Percentiles rank a stretch among this genome's conserved stretches.
These are phyloP conservation scores for Ensete glaucum DNA, from an alignment of 176 grass and related monocot genomes.

Conservation along the genomic window DNA sequence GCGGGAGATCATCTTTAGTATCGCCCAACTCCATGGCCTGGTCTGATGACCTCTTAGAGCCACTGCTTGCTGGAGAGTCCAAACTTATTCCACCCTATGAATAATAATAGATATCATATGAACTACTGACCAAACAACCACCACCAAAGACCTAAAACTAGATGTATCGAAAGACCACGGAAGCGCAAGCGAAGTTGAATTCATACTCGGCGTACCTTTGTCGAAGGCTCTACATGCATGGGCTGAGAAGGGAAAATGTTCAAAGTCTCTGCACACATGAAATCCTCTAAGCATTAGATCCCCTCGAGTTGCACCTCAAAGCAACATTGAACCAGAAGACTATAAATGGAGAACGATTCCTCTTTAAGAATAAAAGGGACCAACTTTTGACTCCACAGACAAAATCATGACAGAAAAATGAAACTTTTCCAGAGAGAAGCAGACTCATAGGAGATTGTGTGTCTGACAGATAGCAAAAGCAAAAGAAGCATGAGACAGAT, in stretches of 20 bases:
- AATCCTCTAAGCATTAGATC: constrained; percentile 17
- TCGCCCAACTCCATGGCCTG: constrained; percentile 53
- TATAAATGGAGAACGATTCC: constrained; percentile 2
- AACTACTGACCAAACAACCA: background rate
- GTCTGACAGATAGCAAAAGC: background rate
- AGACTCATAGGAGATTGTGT: background rate
- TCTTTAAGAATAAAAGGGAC: background rate
- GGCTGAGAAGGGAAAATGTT: constrained; percentile 90
- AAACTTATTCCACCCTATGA: constrained; percentile 63
- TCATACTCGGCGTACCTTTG: constrained; percentile 31
- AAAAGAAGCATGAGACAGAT: background rate
- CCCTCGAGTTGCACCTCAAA: constrained; percentile 4
- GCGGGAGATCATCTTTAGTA: constrained; percentile 30
- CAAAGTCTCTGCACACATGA: constrained; percentile 60
- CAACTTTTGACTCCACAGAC: background rate
- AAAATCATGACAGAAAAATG: background rate
- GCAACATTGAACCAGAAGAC: constrained; percentile 13
- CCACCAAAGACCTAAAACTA: too few relatives aligned
- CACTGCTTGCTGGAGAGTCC: constrained; percentile 51
- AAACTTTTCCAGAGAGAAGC: background rate
- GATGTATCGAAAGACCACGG: too few relatives aligned
- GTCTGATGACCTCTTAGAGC: constrained; percentile 39
- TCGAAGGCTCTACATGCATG: constrained; percentile 47
- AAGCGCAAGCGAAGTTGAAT: too few relatives aligned
- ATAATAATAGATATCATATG: background rate